Evolutionary conservation across 495 filamentous ascomycete species (phyloP), one percentile per base, ranked within the genome.

Genomic region (Hypoxylon trugodes): DNA sequence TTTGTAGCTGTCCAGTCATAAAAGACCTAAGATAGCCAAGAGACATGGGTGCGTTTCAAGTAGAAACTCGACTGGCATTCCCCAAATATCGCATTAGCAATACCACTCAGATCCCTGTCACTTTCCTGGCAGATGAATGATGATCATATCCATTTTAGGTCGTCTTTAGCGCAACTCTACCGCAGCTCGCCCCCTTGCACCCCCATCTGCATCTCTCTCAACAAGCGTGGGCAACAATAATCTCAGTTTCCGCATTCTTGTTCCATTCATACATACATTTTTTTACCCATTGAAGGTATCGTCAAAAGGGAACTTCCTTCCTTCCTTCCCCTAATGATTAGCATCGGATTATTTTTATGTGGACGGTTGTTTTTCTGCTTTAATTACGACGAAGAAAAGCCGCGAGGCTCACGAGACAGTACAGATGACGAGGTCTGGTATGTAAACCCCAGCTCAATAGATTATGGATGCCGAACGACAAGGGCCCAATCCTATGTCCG

Each of bases 321-420:
- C 12, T 36, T 24, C 10, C 28, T 5, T 30, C 42, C 40, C 10
- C 33, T 41, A 18, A 50, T 22, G 15, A 22, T 35, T 41, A 26
- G 50, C 25, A n/a, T 30, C 51, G 40, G 38, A 46, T 7, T 52
- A 52, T 26, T 67, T 30, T 51, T 47, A 24, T 40, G 40, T 45
- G 43, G 32, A 32, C 43, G 33, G 59, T 41, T 63, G 15, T 50
- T 37, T 56, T 46, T 24, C 42, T 65, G n/a, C n/a, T 73, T 63
- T 72, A 72, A 76, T 76, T 78, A 75, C 66, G 73, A 64, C 70
- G 74, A 76, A 50, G 66, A 74, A 76, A 71, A 74, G 74, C 74
- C 75, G 72, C 68, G 61, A 60, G 52, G 65, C 61, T 47, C 45
- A 47, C 33, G 21, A 49, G 37, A 37, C 9, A 6, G 19, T 52